Evolutionary conservation across 805 yeast genomes (phyloP).

Genomic region (Brettanomyces bruxellensis): DNA sequence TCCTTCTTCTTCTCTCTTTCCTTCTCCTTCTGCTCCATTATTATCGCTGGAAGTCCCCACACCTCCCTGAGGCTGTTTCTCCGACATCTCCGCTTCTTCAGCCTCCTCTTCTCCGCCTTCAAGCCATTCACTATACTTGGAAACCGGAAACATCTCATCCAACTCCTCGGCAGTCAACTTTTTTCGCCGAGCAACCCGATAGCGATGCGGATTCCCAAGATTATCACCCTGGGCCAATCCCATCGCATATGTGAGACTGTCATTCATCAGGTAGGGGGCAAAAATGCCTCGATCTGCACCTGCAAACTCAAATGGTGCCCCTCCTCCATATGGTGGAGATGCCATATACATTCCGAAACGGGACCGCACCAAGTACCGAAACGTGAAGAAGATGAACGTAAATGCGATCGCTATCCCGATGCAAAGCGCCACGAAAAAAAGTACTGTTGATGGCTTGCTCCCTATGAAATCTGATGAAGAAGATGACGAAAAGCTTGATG

Average conservation of each 20-base stretch:
- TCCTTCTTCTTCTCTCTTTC: conserved; percentile 14
- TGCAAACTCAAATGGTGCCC: conserved; percentile 14
- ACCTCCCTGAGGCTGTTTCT: conserved; percentile 21
- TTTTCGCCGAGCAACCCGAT: conserved; percentile 7
- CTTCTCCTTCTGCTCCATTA: neutral
- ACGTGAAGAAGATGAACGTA: conserved; percentile 49
- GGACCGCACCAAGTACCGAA: conserved; percentile 50
- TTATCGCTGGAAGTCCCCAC: neutral
- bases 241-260: conserved; percentile 4
- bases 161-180: conserved; percentile 43
- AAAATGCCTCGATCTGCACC: conserved; percentile 18
- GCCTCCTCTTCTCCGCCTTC: conserved; percentile 24
- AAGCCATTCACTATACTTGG: conserved; percentile 52
- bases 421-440: conserved; percentile 55
- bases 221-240: conserved; percentile 4
- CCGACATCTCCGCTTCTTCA: conserved; percentile 18
- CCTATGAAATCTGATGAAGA: conserved; percentile 19
- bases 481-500: neutral
- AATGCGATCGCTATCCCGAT: conserved; percentile 52
- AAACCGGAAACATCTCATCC: conserved; percentile 49
- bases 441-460: conserved; percentile 50
- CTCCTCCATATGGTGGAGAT: conserved; percentile 18
- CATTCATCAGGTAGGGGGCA: conserved; percentile 17
- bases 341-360: conserved; percentile 44
- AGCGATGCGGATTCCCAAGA: neutral